phyloP scores from a whole-genome alignment of 2,329 filamentous ascomycete genomes.

The Phialocephala sp. region DNA sequence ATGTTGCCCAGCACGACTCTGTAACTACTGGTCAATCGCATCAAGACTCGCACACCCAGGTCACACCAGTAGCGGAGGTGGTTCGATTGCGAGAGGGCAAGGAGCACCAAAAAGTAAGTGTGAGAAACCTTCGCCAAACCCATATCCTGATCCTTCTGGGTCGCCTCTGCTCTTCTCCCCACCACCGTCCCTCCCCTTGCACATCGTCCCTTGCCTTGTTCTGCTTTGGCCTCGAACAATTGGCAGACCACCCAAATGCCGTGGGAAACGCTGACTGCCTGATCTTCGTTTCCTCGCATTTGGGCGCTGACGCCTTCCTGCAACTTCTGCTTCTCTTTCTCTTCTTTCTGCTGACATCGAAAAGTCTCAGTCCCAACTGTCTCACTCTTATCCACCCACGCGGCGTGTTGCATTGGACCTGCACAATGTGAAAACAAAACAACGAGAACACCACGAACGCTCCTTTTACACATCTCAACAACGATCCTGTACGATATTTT shows the following conservation, averaged over 20 bases:
- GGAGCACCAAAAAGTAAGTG: slow-evolving; percentile 6
- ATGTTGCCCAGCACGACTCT: background rate
- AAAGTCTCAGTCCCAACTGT: slow-evolving; percentile 16
- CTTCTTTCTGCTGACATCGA: slow-evolving; percentile 4
- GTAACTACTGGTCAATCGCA: slow-evolving; percentile 6
- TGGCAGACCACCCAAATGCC: slow-evolving; percentile 12
- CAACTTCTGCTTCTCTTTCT: slow-evolving; percentile 4
- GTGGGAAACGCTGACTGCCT: slow-evolving; percentile 26
- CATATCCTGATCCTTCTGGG: too few species aligned
- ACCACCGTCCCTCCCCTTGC: background rate
- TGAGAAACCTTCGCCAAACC: background rate
- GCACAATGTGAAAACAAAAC: slow-evolving; percentile 23
- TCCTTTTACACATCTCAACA: background rate
- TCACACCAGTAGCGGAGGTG: background rate
- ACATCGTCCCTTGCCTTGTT: background rate
- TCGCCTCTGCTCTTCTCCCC: too few species aligned
- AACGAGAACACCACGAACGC: background rate
- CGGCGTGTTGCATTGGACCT: slow-evolving; percentile 7
- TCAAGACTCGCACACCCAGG: background rate
- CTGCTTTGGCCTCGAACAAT: background rate
- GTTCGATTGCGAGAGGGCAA: background rate
- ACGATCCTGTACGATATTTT: slow-evolving; percentile 9
- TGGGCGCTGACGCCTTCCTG: background rate
- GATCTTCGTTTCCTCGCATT: slow-evolving; percentile 11
- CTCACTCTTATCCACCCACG: background rate